Evolutionary conservation across 2,329 filamentous ascomycete genomes (phyloP).

Genomic region (Pestalotiopsis fici): DNA sequence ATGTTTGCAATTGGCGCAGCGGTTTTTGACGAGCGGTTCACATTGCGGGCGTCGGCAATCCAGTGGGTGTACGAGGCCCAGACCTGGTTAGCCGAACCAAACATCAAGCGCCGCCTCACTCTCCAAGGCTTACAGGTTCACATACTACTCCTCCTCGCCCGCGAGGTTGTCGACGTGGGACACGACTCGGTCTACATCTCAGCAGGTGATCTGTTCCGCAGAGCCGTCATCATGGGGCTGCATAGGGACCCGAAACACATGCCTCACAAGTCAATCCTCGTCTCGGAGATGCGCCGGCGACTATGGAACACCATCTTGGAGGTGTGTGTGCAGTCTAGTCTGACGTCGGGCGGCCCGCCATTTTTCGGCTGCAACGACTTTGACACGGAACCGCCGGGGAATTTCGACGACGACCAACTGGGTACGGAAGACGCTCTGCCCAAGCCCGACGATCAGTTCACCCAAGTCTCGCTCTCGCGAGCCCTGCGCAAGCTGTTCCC

Average conservation of each 20-base stretch:
- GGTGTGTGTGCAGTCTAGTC: constrained; percentile 43
- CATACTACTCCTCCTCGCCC: constrained; percentile 51
- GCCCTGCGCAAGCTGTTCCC: constrained; percentile 44
- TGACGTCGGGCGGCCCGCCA: constrained; percentile 46
- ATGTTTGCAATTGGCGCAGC: constrained; percentile 53
- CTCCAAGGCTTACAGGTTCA: constrained; percentile 52
- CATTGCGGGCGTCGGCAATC: constrained; percentile 41
- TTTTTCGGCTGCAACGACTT: constrained; percentile 45
- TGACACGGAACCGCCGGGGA: constrained; percentile 49
- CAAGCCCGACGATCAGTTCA: constrained; percentile 30
- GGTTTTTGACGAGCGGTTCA: constrained; percentile 46
- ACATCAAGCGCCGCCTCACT: constrained; percentile 50
- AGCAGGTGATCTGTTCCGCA: constrained; percentile 50
- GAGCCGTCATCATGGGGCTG: constrained; percentile 59
- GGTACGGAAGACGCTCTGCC: constrained; percentile 31
- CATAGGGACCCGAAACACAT: constrained; percentile 57
- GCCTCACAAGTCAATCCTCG: constrained; percentile 45
- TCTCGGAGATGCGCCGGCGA: constrained; percentile 55
- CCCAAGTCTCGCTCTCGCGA: constrained; percentile 52
- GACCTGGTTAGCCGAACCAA: constrained; percentile 47
- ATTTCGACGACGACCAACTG: constrained; percentile 52
- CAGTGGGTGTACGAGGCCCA: constrained; percentile 57
- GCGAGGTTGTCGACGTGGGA: constrained; percentile 46
- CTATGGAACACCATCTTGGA: constrained; percentile 60
- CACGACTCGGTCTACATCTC: constrained; percentile 50